A percentile compares a stretch with the other conserved stretches of the same genome.
phyloP scores from a whole-genome alignment of 352 stramenopile species.

The Plasmopara viticola region DNA sequence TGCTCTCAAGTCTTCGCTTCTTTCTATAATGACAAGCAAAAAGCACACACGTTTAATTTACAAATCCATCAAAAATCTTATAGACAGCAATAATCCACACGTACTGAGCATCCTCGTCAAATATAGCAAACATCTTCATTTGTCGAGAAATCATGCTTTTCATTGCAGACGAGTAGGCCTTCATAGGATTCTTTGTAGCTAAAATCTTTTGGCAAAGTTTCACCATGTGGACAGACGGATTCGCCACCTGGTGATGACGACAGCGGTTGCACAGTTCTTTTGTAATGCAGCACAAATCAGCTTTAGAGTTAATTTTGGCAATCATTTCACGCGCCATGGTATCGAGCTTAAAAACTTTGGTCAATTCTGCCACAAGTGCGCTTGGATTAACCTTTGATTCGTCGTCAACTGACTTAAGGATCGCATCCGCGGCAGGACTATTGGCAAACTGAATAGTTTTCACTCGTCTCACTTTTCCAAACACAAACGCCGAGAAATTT shows the following conservation, averaged over 20 bases:
- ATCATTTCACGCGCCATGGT: constrained; percentile 72
- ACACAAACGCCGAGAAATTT: constrained; percentile 64
- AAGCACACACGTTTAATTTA: constrained; percentile 3
- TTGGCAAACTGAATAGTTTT: constrained; percentile 66
- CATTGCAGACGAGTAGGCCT: constrained; percentile 78
- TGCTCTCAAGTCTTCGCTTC: constrained; percentile 62
- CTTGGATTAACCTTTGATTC: constrained; percentile 49
- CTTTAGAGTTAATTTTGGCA: constrained; percentile 48
- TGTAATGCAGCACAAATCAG: constrained; percentile 64
- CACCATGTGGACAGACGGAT: constrained; percentile 76
- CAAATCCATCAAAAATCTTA: too few relatives aligned
- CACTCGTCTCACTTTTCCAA: constrained; percentile 56
- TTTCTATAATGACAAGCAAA: constrained; percentile 36
- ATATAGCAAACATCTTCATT: constrained; percentile 71
- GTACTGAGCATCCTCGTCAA: constrained; percentile 69
- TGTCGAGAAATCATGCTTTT: constrained; percentile 83
- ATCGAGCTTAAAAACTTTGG: constrained; percentile 70
- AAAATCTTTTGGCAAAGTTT: constrained; percentile 73
- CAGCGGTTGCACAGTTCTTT: constrained; percentile 75
- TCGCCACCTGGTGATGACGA: constrained; percentile 73
- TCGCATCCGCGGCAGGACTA: constrained; percentile 48
- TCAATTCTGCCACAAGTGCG: constrained; percentile 54
- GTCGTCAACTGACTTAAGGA: constrained; percentile 53
- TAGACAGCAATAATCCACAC: constrained; percentile 10
- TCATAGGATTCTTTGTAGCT: constrained; percentile 67